phyloP scores from a whole-genome alignment of 441 rosid species.

The Manihot esculenta region DNA sequence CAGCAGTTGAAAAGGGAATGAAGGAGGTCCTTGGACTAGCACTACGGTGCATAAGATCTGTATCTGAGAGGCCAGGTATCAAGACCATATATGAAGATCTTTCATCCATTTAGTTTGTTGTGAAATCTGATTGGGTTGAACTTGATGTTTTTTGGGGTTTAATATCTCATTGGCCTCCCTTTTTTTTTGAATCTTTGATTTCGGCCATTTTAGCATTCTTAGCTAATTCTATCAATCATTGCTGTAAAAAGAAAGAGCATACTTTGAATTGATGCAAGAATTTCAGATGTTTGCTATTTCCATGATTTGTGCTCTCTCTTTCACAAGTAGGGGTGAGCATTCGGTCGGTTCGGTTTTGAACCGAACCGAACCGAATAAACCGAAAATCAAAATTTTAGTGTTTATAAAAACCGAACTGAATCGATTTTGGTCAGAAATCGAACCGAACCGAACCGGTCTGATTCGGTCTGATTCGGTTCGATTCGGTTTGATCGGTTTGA shows the following conservation, averaged over 20 bases:
- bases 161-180: conserved; percentile 47
- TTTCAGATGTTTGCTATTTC: conserved; percentile 17
- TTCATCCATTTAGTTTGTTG: conserved; percentile 61
- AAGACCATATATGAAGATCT: conserved; percentile 97
- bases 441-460: too few relatives aligned
- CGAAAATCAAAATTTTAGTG: too few relatives aligned
- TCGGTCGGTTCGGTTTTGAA: too few relatives aligned
- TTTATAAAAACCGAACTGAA: too few relatives aligned
- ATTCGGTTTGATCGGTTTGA: too few relatives aligned
- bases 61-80: conserved; percentile 95
- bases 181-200: conserved; percentile 16
- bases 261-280: conserved; percentile 29
- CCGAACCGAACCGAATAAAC: too few relatives aligned
- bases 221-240: conserved; percentile 25
- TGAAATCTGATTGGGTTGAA: conserved; percentile 12
- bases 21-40: conserved; percentile 93
- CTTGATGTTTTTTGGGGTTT: conserved; percentile 26
- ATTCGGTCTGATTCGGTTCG: too few relatives aligned
- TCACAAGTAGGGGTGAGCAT: too few relatives aligned
- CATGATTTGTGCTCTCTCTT: not conserved
- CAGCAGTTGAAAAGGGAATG: conserved; percentile 73
- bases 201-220: conserved; percentile 18
- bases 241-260: conserved; percentile 30
- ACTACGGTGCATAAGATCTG: conserved; percentile 66
- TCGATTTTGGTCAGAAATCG: too few relatives aligned